Base-by-base conservation (phyloP, 1,284 basidiomycete genomes). In the Apiotrichum mycotoxinovorans region DNA sequence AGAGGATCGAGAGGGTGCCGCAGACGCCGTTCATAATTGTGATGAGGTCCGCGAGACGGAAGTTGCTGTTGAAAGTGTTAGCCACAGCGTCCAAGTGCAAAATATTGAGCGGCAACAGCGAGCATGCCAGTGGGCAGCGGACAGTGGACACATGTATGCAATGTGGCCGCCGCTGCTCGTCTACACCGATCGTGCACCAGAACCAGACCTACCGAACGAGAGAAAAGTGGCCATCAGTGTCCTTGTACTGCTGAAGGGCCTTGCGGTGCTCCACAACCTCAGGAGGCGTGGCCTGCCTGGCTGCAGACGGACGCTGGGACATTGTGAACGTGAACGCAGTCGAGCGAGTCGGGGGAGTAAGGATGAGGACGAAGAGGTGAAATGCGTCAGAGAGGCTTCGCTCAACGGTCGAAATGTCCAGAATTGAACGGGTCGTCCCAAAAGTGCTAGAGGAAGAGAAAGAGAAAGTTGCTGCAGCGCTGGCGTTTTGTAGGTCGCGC, bases 1-100 rank as follows among this genome's bases (percentile, higher is more conserved):
- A 95, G 64, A 99, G 83, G 67, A 77, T 76, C 41, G 94, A 97
- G 68, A 97, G 88, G 17, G 91, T 91, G 57, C 96, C 96, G 78
- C 96, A 99, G 74, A 98, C 90, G 41, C 96, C 96, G 74, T 99
- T 99, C 87, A 96, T 95, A 65, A 99, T 91, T n/a, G 95, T 99
- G 70, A 99, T 92, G 45, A 96, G 84, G 79, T 99, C 95, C 66
- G 95, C 95, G 35, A 98, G 85, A 57, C 94, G 91, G 75, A 99
- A 98, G 78, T 98, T 98, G 67, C 95, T 96, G 69, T 35, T 8
- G 34, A 20, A 4, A 27, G 35, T 37, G 34, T n/a, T 23, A 40
- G 33, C n/a, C 46, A n/a, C n/a, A n/a, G n/a, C n/a, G n/a, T n/a
- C n/a, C n/a, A n/a, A n/a, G n/a, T n/a, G n/a, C n/a, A n/a, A n/a